Base-by-base conservation (phyloP, 176 grass and related monocot genomes). In the Triticum dicoccoides region DNA sequence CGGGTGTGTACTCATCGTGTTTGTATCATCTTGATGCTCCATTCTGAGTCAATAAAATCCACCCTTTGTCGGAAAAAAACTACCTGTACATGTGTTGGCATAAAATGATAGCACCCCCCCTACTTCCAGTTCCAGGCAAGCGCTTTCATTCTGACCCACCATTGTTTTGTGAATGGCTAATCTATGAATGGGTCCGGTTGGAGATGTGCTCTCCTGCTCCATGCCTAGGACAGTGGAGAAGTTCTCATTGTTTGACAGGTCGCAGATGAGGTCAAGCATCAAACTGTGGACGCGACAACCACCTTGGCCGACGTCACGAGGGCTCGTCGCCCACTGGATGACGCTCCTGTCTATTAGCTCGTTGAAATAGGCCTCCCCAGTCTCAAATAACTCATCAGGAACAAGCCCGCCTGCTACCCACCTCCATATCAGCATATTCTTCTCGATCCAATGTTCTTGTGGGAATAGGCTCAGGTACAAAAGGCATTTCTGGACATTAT, bases 401-500 rank as follows among this genome's bases (percentile, higher is more conserved):
- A 67, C 65, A 33, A 67, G 65, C 14, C 65, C 65, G 0, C 18
- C 65, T 18, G 30, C 29, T 18, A 68, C 14, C 65, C 65, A 68
- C 65, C 14, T 68, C 65, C 65, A 68, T 34, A 68, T 68, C 0
- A 68, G 0, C 65, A 68, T 68, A 68, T 68, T 68, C 65, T 68
- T 68, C 30, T 68, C 65, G 6, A 68, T 34, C 14, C 29, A 34
- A 0, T 18, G 30, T 3, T 7, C 65, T 34, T 68, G 14, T 0
- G 30, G 65, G 65, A 68, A 68, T 0, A 34, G 14, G 7, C 3
- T 18, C 4, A 68, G 65, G 65, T 68, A 34, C 14, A 68, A 1
- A 13, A 68, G 9, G 18, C 65, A 68, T 34, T 0, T 4, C 4
- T 8, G 0, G 13, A 68, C 0, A 9, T 34, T 0, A 0, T 8